Evolutionary conservation across 2,329 filamentous ascomycete genomes (phyloP), one percentile per base, ranked within the genome.

Genomic region (Nectriaceae sp.): DNA sequence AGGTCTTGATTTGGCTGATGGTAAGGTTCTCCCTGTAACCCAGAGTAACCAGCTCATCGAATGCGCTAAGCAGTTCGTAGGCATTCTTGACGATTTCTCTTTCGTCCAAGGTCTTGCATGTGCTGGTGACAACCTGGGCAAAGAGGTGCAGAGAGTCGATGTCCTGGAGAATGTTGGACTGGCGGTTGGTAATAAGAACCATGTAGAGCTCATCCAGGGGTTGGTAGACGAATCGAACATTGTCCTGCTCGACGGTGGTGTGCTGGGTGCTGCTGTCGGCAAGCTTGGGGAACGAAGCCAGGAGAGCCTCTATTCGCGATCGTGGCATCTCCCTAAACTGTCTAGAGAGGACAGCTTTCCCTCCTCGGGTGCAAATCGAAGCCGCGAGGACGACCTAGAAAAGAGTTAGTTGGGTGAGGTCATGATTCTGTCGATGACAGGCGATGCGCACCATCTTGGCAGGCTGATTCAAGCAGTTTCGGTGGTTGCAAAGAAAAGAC

Each of bases 171-270:
- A 99, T 99, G 75, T 99, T 99, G 72, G 93, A 97, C 78, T 97
- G 94, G 64, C 91, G 89, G 79, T 99, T 99, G 71, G 95, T 99
- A 74, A 99, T 97, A 66, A 99, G 85, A 59, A 99, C 93, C 84
- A 99, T 97, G 82, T 99, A 99, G 57, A 99, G 86, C 78, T 99
- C 95, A 75, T 99, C 95, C 57, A 99, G 82, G 52, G 94, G 95
- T 72, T 99, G 94, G 79, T 99, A 99, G 50, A 99, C 94, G 69
- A 97, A 99, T 76, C 94, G 93, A 66, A 99, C 94, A 77, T 96
- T 97, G 77, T 99, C 95, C 75, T 97, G 92, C 75, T 99, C 94
- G 64, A 97, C 92, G 5, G 90, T 99, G 21, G 94, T 99, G 73
- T 99, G 94, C 74, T 99, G 94, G 44, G 91, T 97, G 53, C 92